Evolutionary conservation across 768 basidiomycete species (phyloP).

Genomic region (Paxillus involutus): DNA sequence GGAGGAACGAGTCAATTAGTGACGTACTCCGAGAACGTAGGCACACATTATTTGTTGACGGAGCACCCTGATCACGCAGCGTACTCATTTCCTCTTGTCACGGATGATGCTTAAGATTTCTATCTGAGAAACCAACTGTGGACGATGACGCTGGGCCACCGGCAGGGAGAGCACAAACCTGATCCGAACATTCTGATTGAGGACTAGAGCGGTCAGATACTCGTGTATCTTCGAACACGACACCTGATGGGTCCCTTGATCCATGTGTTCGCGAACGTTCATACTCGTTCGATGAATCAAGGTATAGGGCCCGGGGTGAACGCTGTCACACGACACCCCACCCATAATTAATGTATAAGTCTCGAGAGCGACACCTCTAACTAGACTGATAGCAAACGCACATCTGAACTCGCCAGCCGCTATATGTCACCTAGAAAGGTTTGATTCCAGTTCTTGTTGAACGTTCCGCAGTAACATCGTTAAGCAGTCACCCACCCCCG

Average conservation of each 20-base stretch:
- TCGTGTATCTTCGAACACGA: background rate
- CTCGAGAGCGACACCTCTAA: background rate
- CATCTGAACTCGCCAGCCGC: background rate
- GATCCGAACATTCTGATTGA: background rate
- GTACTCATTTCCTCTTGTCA: conserved; percentile 6
- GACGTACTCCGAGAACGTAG: conserved; percentile 12
- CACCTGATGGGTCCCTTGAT: background rate
- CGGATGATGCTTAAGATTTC: background rate
- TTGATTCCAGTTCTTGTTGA: no score
- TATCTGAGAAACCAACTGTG: no score
- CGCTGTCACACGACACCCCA: background rate
- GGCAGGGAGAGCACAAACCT: no score
- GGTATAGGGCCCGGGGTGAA: background rate
- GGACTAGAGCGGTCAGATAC: background rate
- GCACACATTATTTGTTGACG: background rate
- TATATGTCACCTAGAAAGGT: no score
- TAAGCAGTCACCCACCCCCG: no score
- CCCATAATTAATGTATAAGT: background rate
- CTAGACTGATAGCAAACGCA: conserved; percentile 3
- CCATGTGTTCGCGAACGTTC: background rate
- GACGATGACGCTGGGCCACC: no score
- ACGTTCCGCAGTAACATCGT: no score
- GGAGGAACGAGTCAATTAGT: conserved; percentile 13
- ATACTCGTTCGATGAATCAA: background rate
- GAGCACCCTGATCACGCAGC: conserved; percentile 11